Conservation (phyloP, 768 basidiomycete species). For the Boletus subparvulus region DNA sequence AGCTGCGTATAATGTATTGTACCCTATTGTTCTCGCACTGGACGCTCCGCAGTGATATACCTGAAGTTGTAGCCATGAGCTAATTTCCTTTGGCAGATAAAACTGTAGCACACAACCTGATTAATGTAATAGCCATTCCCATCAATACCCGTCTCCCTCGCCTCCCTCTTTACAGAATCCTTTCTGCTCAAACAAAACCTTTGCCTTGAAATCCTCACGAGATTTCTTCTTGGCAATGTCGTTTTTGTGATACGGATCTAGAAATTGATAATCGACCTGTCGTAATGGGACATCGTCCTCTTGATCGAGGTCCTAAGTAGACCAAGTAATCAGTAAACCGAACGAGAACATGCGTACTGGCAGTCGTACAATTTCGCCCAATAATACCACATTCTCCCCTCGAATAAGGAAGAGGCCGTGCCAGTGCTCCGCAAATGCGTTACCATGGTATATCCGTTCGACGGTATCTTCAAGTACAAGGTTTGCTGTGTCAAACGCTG, state of each 20-base stretch:
- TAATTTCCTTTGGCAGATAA: conserved; percentile 1
- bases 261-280: conserved; percentile 67
- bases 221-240: conserved; percentile 74
- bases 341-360: conserved; percentile 1
- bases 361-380: conserved; percentile 90
- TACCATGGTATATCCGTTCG: conserved; percentile 90
- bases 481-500: conserved; percentile 63
- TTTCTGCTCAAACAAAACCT: conserved; percentile 76
- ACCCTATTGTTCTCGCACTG: conserved; percentile 26
- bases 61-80: conserved; percentile 17
- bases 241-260: conserved; percentile 70
- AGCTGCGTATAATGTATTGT: conserved; percentile 19
- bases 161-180: conserved; percentile 96
- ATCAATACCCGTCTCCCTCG: conserved; percentile 91
- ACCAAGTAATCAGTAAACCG: conserved; percentile 4
- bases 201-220: conserved; percentile 80
- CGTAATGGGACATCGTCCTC: conserved; percentile 85
- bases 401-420: conserved; percentile 91
- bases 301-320: conserved; percentile 77
- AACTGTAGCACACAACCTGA: not conserved
- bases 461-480: conserved; percentile 95
- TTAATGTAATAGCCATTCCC: conserved; percentile 13
- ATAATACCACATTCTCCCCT: conserved; percentile 95
- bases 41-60: conserved; percentile 12
- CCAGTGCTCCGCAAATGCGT: conserved; percentile 84